Conservation (phyloP, 1,284 basidiomycete genomes). For the Pterulicium gracile region DNA sequence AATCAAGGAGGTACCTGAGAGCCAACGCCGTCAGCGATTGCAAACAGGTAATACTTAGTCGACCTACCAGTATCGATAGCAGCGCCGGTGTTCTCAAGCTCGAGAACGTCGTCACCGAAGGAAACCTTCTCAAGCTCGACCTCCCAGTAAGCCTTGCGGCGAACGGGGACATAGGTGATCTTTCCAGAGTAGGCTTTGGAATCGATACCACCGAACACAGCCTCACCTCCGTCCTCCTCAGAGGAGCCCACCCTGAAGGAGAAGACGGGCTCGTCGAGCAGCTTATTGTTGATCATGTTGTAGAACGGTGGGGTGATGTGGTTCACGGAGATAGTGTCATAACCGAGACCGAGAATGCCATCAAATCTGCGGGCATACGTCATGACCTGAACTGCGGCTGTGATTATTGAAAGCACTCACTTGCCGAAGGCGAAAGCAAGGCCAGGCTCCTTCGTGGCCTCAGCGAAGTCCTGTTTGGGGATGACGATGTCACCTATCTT, state of each 20-base stretch:
- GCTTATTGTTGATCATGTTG: conserved; percentile 78
- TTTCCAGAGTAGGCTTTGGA: conserved; percentile 69
- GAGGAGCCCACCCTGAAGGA: conserved; percentile 90
- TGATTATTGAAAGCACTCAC: conserved; percentile 31
- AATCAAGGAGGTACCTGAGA: conserved; percentile 79
- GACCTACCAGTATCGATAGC: conserved; percentile 88
- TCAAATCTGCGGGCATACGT: conserved; percentile 57
- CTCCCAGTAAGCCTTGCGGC: conserved; percentile 98
- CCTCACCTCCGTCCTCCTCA: conserved; percentile 88
- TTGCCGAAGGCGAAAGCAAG: conserved; percentile 96
- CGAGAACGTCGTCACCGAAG: conserved; percentile 79
- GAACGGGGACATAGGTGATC: conserved; percentile 84
- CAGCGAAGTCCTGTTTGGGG: conserved; percentile 83
- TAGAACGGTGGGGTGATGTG: conserved; percentile 94
- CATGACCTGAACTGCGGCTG: conserved; percentile 1
- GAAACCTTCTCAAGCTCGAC: conserved; percentile 83
- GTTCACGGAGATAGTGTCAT: conserved; percentile 95
- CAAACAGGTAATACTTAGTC: background rate
- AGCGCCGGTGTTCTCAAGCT: conserved; percentile 86
- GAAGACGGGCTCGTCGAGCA: conserved; percentile 85
- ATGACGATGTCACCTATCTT: conserved; percentile 81
- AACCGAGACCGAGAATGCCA: conserved; percentile 92
- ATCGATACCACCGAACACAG: conserved; percentile 91
- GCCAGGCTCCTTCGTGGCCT: conserved; percentile 94
- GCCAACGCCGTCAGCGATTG: no score